A percentile compares a stretch with the other conserved stretches of the same genome.
These are phyloP conservation scores for Gracilaria domingensis DNA, from an alignment of 23 red algal species.

Conservation along the genomic window DNA sequence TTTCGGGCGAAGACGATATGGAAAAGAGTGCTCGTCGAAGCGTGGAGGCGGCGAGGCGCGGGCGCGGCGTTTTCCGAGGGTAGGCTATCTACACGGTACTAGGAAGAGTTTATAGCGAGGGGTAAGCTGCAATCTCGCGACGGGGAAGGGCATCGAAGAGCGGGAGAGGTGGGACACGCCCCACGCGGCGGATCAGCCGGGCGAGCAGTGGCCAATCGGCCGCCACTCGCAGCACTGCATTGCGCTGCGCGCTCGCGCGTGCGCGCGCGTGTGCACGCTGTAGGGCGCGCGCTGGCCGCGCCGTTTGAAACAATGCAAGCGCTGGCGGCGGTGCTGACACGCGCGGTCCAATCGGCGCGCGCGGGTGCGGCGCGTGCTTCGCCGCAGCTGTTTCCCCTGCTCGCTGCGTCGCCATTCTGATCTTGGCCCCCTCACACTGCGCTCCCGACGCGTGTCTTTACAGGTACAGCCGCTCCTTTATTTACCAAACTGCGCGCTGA, in stretches of 20 bases:
- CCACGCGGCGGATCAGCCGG: too few species aligned
- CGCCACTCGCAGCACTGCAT: neutral
- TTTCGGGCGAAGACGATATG: too few species aligned
- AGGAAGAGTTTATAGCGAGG: too few species aligned
- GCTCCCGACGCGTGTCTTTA: neutral
- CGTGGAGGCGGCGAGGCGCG: neutral
- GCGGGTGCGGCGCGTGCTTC: neutral
- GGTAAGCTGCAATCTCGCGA: too few species aligned
- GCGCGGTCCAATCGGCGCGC: constrained; percentile 11
- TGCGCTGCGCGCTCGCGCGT: too few species aligned
- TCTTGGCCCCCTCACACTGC: constrained; percentile 8
- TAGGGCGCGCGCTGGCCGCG: neutral
- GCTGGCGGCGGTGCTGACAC: constrained; percentile 4
- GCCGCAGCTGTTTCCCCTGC: neutral
- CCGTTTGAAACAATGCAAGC: too few species aligned
- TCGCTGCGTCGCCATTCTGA: constrained; percentile 40
- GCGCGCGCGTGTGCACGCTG: constrained; percentile 39
- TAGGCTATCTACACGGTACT: too few species aligned
- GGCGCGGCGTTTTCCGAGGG: neutral
- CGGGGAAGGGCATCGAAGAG: too few species aligned
- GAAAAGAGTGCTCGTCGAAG: too few species aligned
- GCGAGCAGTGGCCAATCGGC: too few species aligned
- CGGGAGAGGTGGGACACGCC: too few species aligned
- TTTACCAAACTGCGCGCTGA: neutral
- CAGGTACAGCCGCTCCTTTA: constrained; percentile 1